Conservation (phyloP, 1,284 basidiomycete genomes). For the Agroathelia rolfsii region DNA sequence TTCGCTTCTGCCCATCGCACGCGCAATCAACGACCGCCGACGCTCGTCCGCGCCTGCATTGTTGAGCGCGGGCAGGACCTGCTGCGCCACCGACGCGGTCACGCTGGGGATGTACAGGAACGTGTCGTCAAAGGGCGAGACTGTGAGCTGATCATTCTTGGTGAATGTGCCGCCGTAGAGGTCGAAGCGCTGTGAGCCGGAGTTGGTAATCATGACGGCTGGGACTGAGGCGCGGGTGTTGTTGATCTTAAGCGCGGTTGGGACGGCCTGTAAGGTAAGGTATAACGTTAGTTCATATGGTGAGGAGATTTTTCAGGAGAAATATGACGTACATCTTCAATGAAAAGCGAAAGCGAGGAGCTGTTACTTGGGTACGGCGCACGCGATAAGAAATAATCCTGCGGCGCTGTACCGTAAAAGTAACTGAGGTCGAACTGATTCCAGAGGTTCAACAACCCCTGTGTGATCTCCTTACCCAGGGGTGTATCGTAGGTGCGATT, state of each 20-base stretch:
- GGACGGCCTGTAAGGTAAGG: slow-evolving; percentile 31
- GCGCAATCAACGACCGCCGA: slow-evolving; percentile 14
- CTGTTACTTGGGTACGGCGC: slow-evolving; percentile 56
- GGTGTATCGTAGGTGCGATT: slow-evolving; percentile 47
- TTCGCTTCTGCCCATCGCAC: slow-evolving; percentile 26
- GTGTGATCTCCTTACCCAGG: slow-evolving; percentile 40
- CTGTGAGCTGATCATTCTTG: slow-evolving; percentile 70
- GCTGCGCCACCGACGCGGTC: slow-evolving; percentile 34
- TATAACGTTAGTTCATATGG: slow-evolving; percentile 1
- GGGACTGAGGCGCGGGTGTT: slow-evolving; percentile 49
- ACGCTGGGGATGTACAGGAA: slow-evolving; percentile 54
- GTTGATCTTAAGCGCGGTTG: slow-evolving; percentile 47
- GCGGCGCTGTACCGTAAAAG: slow-evolving; percentile 60
- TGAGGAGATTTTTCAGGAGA: background rate
- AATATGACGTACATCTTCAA: slow-evolving; percentile 36
- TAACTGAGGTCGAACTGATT: slow-evolving; percentile 42
- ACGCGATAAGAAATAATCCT: slow-evolving; percentile 35
- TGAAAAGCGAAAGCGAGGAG: slow-evolving; percentile 54
- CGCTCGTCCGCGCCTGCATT: slow-evolving; percentile 29
- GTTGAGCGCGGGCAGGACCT: slow-evolving; percentile 48
- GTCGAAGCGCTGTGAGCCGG: slow-evolving; percentile 70
- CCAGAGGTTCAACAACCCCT: slow-evolving; percentile 42
- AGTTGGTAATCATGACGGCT: slow-evolving; percentile 65
- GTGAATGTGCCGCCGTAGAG: slow-evolving; percentile 63
- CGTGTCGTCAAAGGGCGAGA: slow-evolving; percentile 41